phyloP scores from a whole-genome alignment of 106 monocot species.

The Allium cepa region DNA sequence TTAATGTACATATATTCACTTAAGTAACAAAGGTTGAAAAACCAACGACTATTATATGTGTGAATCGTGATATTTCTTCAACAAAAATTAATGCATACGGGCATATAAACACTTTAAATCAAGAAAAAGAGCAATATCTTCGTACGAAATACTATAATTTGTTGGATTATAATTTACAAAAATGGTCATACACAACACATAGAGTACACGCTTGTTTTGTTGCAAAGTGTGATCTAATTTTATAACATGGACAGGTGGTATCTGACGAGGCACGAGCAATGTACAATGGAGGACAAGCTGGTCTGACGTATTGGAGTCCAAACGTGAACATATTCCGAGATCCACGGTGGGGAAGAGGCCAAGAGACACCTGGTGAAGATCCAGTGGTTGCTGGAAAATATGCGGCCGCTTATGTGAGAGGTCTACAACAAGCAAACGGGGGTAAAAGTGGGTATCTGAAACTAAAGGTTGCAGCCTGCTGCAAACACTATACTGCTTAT shows the following conservation, averaged over 20 bases:
- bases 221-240: background rate
- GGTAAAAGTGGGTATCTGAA: slow-evolving; percentile 5
- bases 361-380: slow-evolving; percentile 71
- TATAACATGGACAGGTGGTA: slow-evolving; percentile 24
- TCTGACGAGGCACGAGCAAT: slow-evolving; percentile 56
- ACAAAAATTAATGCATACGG: no score
- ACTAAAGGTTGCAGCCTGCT: slow-evolving; percentile 80
- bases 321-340: slow-evolving; percentile 68
- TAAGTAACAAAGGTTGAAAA: no score
- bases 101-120: no score
- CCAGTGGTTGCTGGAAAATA: slow-evolving; percentile 27
- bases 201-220: no score
- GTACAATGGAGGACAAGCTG: slow-evolving; percentile 62
- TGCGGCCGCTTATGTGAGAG: slow-evolving; percentile 55
- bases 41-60: no score
- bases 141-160: no score
- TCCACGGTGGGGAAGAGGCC: slow-evolving; percentile 67
- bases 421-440: slow-evolving; percentile 59
- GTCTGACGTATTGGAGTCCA: slow-evolving; percentile 60
- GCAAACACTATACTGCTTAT: slow-evolving; percentile 95
- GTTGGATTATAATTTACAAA: no score
- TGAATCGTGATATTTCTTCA: no score
- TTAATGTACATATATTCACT: no score
- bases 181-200: no score
- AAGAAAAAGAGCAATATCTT: no score